Evolutionary conservation across 2,329 filamentous ascomycete genomes (phyloP), one percentile per base, ranked within the genome.

Genomic region (Sporothrix brunneoviolacea): DNA sequence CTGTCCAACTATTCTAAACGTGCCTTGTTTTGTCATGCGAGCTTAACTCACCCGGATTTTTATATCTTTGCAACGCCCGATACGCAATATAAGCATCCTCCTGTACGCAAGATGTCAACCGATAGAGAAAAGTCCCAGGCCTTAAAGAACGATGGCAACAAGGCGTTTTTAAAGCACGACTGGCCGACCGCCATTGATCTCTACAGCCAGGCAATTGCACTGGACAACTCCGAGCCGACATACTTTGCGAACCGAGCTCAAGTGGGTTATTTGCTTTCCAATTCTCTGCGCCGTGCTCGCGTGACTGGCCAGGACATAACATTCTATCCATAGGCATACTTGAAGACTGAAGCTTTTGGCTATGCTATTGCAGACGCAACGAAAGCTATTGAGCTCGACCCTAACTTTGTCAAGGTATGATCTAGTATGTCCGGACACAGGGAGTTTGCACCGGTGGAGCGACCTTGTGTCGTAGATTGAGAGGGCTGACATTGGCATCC

Each of bases 181-280:
- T 98, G 88, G 86, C 80, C 78, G 10, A 72, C 77, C 3, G 93
- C 93, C 8, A 77, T 95, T 56, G 83, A 91, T 2, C 82, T 83
- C 59, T 98, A 98, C 69, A 82, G 82, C 50, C 80, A 94, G 69
- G 91, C 91, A 22, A 97, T 98, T 64, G 83, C 86, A 54, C 71
- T 88, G 59, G 84, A 95, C 69, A 80, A 85, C 64, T 76, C 86
- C 59, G 86, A 97, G 63, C 87, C 91, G 7, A 86, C 91, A 0
- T 97, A 91, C 72, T 97, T 83, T 71, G 90, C 88, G 61, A 98
- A 98, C 71, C 80, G 93, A 66, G 93, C 93, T 18, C 91, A 96
- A 80, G 91, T 95, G 68, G 56, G 77, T 43, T 13, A 9, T n/a
- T 18, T 32, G 8, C 13, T 9, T 10, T 10, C 24, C 24, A 5